These are phyloP conservation scores for Sporothrix curviconia DNA, from an alignment of 2,329 filamentous ascomycete species.

Conservation along the genomic window DNA sequence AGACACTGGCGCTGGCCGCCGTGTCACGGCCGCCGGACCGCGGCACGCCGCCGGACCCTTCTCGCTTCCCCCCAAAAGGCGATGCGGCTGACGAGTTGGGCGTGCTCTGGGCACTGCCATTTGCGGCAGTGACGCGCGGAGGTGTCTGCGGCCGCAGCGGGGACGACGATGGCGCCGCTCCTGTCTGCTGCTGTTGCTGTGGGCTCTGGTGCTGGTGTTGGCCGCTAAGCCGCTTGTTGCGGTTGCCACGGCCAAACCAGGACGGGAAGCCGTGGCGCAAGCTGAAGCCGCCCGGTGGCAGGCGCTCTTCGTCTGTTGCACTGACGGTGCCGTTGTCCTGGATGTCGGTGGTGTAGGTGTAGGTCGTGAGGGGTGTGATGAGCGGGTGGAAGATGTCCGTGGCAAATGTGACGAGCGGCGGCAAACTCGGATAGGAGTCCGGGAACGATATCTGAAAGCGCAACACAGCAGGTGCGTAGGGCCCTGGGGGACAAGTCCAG, in stretches of 20 bases:
- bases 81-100: slow-evolving; percentile 21
- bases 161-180: not conserved
- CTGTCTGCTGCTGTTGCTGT: not conserved
- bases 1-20: not conserved
- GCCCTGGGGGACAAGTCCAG: slow-evolving; percentile 50
- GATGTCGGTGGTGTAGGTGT: slow-evolving; percentile 79
- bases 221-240: slow-evolving; percentile 38
- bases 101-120: slow-evolving; percentile 24
- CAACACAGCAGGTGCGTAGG: slow-evolving; percentile 79
- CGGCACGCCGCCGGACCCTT: no score
- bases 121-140: slow-evolving; percentile 21
- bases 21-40: not conserved
- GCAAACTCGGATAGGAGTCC: slow-evolving; percentile 66
- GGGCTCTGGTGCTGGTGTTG: slow-evolving; percentile 28
- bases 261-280: slow-evolving; percentile 82
- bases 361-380: slow-evolving; percentile 86
- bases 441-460: slow-evolving; percentile 89
- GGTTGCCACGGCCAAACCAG: slow-evolving; percentile 67
- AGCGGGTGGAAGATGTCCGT: slow-evolving; percentile 95
- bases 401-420: slow-evolving; percentile 79
- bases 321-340: slow-evolving; percentile 71
- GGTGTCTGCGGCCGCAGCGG: slow-evolving; percentile 16
- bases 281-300: slow-evolving; percentile 86
- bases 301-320: slow-evolving; percentile 71
- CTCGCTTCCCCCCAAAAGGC: slow-evolving; percentile 20